Conservation (phyloP, 768 basidiomycete genomes). For the Leccinum variicolor region DNA sequence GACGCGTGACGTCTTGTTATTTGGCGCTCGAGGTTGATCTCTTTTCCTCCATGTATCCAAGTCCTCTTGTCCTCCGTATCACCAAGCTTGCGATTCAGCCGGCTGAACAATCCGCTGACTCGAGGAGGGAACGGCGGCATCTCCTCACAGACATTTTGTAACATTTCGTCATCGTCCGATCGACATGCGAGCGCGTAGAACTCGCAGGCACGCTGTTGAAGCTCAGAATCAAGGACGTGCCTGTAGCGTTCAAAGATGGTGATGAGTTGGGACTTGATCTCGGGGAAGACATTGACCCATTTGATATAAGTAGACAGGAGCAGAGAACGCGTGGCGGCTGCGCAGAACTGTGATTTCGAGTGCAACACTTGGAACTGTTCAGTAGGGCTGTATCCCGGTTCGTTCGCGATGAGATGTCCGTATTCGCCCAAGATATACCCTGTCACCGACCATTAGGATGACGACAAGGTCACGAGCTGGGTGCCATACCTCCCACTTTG, state of each 20-base stretch:
- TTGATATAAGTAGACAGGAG: constrained; percentile 98
- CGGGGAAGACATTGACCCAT: constrained; percentile 99
- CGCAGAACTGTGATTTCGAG: constrained; percentile 92
- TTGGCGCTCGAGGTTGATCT: constrained; percentile 79
- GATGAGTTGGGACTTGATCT: constrained; percentile 91
- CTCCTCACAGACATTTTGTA: constrained; percentile 95
- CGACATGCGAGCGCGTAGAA: constrained; percentile 85
- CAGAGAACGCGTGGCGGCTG: constrained; percentile 86
- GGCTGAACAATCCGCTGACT: constrained; percentile 82
- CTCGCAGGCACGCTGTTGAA: constrained; percentile 98
- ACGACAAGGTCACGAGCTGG: background rate
- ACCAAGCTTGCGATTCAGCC: constrained; percentile 85
- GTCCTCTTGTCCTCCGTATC: constrained; percentile 95
- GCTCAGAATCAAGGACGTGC: constrained; percentile 94
- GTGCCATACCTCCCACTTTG: constrained; percentile 81
- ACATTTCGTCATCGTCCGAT: constrained; percentile 85
- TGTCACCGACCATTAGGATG: constrained; percentile 30
- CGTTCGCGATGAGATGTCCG: constrained; percentile 95
- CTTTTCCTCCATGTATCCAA: constrained; percentile 95
- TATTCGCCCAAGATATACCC: constrained; percentile 98
- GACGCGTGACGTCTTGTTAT: constrained; percentile 51
- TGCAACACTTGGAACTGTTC: constrained; percentile 94
- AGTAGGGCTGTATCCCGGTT: constrained; percentile 85
- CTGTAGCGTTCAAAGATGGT: constrained; percentile 96
- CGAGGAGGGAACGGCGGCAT: constrained; percentile 99